Conservation (phyloP, 768 basidiomycete species). For the Suillus hirtellus region DNA sequence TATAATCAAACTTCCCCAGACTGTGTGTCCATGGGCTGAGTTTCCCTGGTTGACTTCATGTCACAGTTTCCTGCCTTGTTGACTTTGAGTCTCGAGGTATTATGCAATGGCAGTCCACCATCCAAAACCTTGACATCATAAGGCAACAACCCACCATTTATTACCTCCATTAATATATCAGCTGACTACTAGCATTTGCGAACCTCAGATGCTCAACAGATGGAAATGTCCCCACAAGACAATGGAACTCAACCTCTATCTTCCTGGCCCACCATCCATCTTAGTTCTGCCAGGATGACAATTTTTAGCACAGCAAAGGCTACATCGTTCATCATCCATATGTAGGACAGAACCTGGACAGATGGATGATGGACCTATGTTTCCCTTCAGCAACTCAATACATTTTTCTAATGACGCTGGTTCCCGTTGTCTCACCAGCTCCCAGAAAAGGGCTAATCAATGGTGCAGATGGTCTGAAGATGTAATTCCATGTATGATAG, state of each 20-base stretch:
- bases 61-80: too few species aligned
- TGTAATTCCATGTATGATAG: neutral
- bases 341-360: neutral
- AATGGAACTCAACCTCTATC: conserved; percentile 4
- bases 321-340: neutral
- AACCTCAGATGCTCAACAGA: neutral
- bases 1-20: neutral
- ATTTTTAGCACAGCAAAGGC: conserved; percentile 4
- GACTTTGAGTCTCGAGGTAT: neutral
- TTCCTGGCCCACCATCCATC: conserved; percentile 3
- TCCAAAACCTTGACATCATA: neutral
- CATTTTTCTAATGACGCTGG: neutral
- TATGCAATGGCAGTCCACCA: neutral
- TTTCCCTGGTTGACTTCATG: neutral
- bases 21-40: neutral
- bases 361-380: neutral
- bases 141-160: neutral
- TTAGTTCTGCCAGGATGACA: conserved; percentile 6
- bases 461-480: conserved; percentile 5
- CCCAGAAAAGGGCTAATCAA: conserved; percentile 10
- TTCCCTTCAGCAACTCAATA: neutral
- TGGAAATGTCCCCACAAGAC: neutral
- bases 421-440: neutral
- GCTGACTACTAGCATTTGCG: neutral
- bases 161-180: neutral